A percentile compares a stretch with the other conserved stretches of the same genome.
Conservation (phyloP, 371 early-diverging fungal species). For the Saksenaea oblongispora region DNA sequence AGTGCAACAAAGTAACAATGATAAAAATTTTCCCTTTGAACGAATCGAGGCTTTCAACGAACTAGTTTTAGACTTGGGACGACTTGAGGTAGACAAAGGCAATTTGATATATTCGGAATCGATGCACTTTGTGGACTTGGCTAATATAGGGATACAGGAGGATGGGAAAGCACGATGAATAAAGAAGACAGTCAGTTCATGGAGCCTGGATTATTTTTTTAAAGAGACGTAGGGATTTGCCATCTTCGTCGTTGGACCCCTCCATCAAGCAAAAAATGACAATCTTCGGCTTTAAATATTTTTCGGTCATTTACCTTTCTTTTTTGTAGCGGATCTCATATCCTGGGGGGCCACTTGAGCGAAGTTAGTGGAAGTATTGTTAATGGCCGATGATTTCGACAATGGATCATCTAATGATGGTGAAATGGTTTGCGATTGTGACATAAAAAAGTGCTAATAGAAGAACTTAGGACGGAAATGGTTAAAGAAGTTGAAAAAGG, state of each 20-base stretch:
- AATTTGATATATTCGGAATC: conserved; percentile 1
- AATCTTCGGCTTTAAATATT: not conserved
- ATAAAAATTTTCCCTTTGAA: conserved; percentile 1
- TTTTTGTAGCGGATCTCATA: not conserved
- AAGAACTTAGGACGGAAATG: not conserved
- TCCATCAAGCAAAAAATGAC: not conserved
- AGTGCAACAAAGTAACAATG: conserved; percentile 11
- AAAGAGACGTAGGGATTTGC: not conserved
- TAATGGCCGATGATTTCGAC: conserved; percentile 1
- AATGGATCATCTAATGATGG: conserved; percentile 7
- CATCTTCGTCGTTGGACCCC: not conserved
- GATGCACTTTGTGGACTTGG: conserved; percentile 5
- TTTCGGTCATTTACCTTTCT: conserved; percentile 5
- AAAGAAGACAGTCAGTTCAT: not conserved
- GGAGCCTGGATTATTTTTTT: not conserved
- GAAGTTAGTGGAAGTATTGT: conserved; percentile 1
- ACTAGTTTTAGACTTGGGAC: not conserved
- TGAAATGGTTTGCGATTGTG: conserved; percentile 3
- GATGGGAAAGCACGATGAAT: not conserved
- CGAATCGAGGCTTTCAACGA: conserved; percentile 3
- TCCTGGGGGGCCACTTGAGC: conserved; percentile 8
- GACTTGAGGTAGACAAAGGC: conserved; percentile 1
- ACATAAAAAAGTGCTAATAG: not conserved
- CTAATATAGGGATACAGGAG: conserved; percentile 1
- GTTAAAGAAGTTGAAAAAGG: not conserved